Conservation (phyloP, 177 flowering plant species). For the Vitis hybrid region DNA sequence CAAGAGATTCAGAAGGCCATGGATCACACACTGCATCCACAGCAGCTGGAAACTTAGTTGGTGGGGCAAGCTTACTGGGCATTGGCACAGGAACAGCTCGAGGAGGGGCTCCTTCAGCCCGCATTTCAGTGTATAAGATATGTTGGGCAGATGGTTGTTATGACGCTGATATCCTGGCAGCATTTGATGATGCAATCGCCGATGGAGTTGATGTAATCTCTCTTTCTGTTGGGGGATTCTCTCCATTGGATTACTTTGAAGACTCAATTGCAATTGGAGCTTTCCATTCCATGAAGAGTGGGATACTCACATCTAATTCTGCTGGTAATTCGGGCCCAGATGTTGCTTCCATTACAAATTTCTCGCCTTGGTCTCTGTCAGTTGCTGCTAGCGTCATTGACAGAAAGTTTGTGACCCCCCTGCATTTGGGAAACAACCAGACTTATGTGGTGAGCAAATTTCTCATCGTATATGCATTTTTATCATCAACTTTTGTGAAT, state of each 20-base stretch:
- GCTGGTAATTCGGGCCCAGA: no score
- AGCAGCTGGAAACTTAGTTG: conserved; percentile 7
- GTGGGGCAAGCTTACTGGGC: conserved; percentile 5
- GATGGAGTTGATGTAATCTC: conserved; percentile 8
- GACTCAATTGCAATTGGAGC: background rate
- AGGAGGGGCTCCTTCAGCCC: conserved; percentile 6
- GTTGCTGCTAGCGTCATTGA: background rate
- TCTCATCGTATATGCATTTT: background rate
- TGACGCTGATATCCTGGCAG: background rate
- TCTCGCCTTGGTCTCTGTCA: background rate
- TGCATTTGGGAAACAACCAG: background rate
- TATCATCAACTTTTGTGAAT: background rate
- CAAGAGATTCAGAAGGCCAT: conserved; percentile 12
- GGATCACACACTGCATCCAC: conserved; percentile 18
- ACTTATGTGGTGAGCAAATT: background rate
- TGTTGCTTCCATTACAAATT: no score
- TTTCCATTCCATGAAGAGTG: no score
- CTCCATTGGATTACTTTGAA: background rate
- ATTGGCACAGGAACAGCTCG: conserved; percentile 3
- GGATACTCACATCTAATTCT: no score
- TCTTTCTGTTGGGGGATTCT: background rate
- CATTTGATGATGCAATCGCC: conserved; percentile 3
- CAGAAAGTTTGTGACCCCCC: background rate
- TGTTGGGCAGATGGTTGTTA: conserved; percentile 3
- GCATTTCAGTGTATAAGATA: conserved; percentile 14